These are phyloP conservation scores for Phytophthora podocarpi DNA, from an alignment of 352 stramenopile species.

Conservation along the genomic window DNA sequence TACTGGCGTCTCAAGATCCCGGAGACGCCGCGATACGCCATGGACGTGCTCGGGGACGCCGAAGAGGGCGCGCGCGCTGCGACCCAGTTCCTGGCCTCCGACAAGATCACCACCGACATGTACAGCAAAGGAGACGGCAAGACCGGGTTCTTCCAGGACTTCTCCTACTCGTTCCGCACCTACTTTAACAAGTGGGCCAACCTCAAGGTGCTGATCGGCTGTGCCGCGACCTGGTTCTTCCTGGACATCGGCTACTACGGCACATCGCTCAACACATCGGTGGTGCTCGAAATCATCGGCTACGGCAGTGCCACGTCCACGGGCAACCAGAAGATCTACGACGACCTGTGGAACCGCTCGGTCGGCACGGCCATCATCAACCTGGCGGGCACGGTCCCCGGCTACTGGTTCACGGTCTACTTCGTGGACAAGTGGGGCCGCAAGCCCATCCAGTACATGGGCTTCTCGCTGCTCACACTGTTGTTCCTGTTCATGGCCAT, in stretches of 20 bases:
- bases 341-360: conserved; percentile 49
- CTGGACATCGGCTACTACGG: conserved; percentile 69
- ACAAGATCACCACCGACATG: conserved; percentile 48
- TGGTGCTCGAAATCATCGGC: conserved; percentile 50
- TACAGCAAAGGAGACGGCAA: conserved; percentile 51
- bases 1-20: conserved; percentile 57
- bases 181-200: conserved; percentile 50
- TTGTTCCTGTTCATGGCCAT: conserved; percentile 58
- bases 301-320: conserved; percentile 38
- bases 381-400: conserved; percentile 52
- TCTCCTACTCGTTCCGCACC: conserved; percentile 38
- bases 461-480: conserved; percentile 48
- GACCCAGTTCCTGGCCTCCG: conserved; percentile 38
- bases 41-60: conserved; percentile 48
- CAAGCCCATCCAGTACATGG: conserved; percentile 68
- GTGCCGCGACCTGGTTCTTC: conserved; percentile 61
- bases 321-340: conserved; percentile 55
- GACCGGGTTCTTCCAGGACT: conserved; percentile 43
- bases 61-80: conserved; percentile 36
- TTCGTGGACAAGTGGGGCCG: conserved; percentile 58
- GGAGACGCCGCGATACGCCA: conserved; percentile 49
- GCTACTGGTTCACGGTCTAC: conserved; percentile 73
- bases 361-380: conserved; percentile 53
- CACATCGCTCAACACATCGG: conserved; percentile 54
- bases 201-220: conserved; percentile 52